Percentiles rank a stretch among this genome's conserved stretches.
phyloP scores from a whole-genome alignment of 345 rosid genomes.

The Dipteronia dyeriana region DNA sequence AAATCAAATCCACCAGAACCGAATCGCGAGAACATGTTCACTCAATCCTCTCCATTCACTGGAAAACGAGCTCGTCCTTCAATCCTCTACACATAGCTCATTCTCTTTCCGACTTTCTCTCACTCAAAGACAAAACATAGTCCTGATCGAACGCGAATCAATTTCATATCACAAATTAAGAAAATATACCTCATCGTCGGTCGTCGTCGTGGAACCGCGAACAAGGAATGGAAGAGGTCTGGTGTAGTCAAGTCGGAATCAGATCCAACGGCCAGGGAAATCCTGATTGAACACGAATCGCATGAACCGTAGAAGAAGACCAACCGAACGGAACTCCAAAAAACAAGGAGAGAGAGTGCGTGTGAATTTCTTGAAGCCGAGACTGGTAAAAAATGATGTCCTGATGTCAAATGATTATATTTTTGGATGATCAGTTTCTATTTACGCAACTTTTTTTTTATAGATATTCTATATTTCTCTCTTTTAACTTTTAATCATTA shows the following conservation, averaged over 20 bases:
- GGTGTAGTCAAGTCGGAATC: neutral
- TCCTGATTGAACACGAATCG: neutral
- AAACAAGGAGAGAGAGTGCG: constrained; percentile 1
- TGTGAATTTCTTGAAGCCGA: neutral
- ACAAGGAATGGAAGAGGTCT: neutral
- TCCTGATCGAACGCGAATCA: no score
- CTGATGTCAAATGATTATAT: neutral
- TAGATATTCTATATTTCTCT: no score
- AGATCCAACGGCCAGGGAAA: constrained; percentile 8
- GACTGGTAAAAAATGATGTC: neutral
- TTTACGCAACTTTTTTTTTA: no score
- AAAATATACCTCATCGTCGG: neutral
- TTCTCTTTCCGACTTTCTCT: neutral
- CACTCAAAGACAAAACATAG: neutral
- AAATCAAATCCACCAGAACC: neutral
- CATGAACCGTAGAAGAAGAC: neutral
- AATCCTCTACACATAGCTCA: neutral
- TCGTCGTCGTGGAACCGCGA: neutral
- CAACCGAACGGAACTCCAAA: constrained; percentile 20
- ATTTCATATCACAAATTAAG: neutral
- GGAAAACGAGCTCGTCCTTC: neutral
- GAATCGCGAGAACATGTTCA: neutral
- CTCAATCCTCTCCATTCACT: neutral
- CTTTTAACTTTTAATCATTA: no score
- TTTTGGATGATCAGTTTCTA: no score